Percentiles rank a stretch among this genome's conserved stretches.
phyloP scores from a whole-genome alignment of 2,329 filamentous ascomycete genomes.

The Colletotrichum truncatum region DNA sequence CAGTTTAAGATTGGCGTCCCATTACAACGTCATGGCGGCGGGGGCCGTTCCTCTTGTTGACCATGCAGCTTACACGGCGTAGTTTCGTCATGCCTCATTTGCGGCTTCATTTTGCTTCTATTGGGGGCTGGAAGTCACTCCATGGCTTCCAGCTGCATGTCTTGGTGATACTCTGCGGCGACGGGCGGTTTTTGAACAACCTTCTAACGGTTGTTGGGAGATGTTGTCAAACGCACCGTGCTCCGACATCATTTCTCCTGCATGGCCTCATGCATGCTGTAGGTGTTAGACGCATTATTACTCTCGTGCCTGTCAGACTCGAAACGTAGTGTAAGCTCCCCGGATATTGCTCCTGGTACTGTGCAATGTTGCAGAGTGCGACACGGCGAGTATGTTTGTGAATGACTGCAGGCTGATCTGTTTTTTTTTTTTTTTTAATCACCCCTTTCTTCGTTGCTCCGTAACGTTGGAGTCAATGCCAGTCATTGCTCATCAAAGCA shows the following conservation, averaged over 20 bases:
- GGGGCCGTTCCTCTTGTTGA: constrained; percentile 5
- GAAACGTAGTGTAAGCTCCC: constrained; percentile 20
- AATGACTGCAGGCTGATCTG: too few species aligned
- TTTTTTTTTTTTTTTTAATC: too few species aligned
- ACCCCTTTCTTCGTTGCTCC: background rate
- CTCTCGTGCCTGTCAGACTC: constrained; percentile 22
- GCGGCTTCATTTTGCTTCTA: background rate
- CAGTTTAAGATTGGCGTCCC: constrained; percentile 25
- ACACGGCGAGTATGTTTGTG: background rate
- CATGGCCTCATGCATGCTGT: constrained; percentile 1
- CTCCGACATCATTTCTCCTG: constrained; percentile 9
- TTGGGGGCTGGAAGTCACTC: background rate
- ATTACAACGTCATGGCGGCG: constrained; percentile 24
- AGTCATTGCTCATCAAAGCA: background rate
- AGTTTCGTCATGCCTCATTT: constrained; percentile 18
- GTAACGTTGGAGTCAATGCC: background rate
- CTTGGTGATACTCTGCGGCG: background rate
- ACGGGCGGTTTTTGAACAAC: constrained; percentile 13
- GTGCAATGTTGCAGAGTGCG: background rate
- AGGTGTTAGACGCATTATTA: constrained; percentile 2
- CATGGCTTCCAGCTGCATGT: background rate
- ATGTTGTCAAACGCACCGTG: constrained; percentile 9
- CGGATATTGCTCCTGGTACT: background rate
- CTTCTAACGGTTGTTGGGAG: constrained; percentile 19
- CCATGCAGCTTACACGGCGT: background rate